Percentiles rank a stretch among this genome's conserved stretches.
Conservation (phyloP, 306 rosid species). For the Glycyrrhiza uralensis region DNA sequence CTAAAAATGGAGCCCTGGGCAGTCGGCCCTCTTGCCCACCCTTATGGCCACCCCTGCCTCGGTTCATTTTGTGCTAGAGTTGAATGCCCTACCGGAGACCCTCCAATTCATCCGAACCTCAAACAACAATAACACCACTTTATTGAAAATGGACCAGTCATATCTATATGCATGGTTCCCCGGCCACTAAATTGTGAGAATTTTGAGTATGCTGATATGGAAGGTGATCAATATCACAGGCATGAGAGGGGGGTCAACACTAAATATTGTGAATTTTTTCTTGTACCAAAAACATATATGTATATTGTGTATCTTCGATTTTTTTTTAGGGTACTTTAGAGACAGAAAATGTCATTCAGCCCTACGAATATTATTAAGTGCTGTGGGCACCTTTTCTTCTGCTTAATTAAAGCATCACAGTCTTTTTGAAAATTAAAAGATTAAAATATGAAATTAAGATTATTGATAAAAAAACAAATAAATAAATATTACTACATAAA, state of each 20-base stretch:
- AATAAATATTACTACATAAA: no score
- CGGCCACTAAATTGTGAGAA: not conserved
- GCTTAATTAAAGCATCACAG: not conserved
- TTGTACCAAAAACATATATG: no score
- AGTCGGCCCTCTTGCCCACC: no score
- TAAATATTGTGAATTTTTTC: no score
- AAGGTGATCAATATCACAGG: not conserved
- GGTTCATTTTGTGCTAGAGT: not conserved
- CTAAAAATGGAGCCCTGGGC: no score
- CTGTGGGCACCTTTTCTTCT: not conserved
- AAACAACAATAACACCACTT: not conserved
- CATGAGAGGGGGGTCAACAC: not conserved
- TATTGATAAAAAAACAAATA: not conserved
- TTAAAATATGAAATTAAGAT: not conserved
- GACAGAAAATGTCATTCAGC: no score
- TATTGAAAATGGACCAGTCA: not conserved
- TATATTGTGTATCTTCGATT: no score
- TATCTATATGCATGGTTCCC: not conserved
- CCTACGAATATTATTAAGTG: no score
- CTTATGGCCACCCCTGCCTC: no score
- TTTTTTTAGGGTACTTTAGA: no score
- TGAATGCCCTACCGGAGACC: not conserved
- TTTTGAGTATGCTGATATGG: not conserved
- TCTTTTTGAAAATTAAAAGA: not conserved
- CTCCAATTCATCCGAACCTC: not conserved